Conservation (phyloP, 148 eudicot species). For the Vaccinium macrocarpon region DNA sequence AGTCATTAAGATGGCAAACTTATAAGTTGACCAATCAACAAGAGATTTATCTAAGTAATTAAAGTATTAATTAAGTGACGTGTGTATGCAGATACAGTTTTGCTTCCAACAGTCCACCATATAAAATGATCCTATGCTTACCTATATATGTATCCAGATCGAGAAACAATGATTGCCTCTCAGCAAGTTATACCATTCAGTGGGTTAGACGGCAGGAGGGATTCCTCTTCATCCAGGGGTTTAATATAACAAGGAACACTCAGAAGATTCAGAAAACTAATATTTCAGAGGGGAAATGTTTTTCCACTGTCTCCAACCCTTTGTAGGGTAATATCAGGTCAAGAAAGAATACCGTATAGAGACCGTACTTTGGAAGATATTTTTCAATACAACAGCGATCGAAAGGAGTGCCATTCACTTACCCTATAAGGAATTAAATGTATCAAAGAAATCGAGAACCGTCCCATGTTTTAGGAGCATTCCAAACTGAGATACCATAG, state of each 20-base stretch:
- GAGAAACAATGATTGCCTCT: not conserved
- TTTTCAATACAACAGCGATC: not conserved
- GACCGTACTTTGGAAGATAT: not conserved
- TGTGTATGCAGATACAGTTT: not conserved
- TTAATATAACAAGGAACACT: not conserved
- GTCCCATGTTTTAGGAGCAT: not conserved
- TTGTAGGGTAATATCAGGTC: not conserved
- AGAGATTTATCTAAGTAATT: not conserved
- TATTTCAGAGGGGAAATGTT: not conserved
- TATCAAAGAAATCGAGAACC: not conserved
- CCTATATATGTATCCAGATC: not conserved
- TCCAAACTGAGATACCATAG: constrained; percentile 4
- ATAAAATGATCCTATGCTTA: not conserved
- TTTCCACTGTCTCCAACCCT: not conserved
- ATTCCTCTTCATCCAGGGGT: not conserved
- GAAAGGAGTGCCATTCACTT: not conserved
- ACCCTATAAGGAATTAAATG: not conserved
- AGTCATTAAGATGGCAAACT: not conserved
- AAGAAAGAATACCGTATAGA: not conserved
- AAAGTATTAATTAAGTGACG: not conserved
- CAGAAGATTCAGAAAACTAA: not conserved
- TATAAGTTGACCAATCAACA: not conserved
- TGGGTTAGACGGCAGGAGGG: not conserved
- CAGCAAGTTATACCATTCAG: not conserved
- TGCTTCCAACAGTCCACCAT: not conserved